Base-by-base conservation (phyloP, 2,329 filamentous ascomycete genomes). In the Pseudocercospora musae region DNA sequence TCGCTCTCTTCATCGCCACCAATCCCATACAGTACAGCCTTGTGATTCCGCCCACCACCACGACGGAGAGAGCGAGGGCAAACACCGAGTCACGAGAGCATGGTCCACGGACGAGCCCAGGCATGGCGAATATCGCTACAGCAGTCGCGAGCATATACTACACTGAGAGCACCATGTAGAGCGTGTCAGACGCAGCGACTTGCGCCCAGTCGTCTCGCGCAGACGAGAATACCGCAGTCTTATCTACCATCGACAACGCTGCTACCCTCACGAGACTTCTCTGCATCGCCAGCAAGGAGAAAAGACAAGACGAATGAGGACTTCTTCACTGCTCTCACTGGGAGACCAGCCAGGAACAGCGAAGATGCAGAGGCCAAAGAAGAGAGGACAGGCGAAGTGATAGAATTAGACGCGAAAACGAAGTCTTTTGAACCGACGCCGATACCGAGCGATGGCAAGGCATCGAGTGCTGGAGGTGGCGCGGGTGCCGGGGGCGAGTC, bases 61-160 rank as follows among this genome's bases (percentile, higher is more conserved):
- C 20, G 48, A 25, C 48, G 48, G 25, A 52, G 48, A 52, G 48
- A 52, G 48, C 48, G 48, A 52, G 48, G 48, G 15, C 48, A 27
- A 6, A n/a, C 15, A n/a, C 8, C 48, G 48, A 52, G 21, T 31
- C 64, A 64, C 55, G 58, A 63, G 66, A 83, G 78, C 76, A 89
- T 89, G 87, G 81, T 87, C 75, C 85, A 86, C 79, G 82, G 84
- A 72, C 85, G 86, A 77, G 84, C 83, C 69, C 77, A 88, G 72
- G 84, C 85, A 78, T 89, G 86, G 87, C 84, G 86, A 79, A 79
- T 80, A 76, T 85, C 84, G 70, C 79, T 75, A 40, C 72, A 70
- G 62, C 67, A 70, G 31, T 69, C 73, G 31, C 68, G 72, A 62
- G 67, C 72, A 56, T 73, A 71, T 60, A 69, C 65, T 59, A 68